Evolutionary conservation across 2,329 filamentous ascomycete genomes (phyloP), one percentile per base, ranked within the genome.

Genomic region (Hypoxylon sp.): DNA sequence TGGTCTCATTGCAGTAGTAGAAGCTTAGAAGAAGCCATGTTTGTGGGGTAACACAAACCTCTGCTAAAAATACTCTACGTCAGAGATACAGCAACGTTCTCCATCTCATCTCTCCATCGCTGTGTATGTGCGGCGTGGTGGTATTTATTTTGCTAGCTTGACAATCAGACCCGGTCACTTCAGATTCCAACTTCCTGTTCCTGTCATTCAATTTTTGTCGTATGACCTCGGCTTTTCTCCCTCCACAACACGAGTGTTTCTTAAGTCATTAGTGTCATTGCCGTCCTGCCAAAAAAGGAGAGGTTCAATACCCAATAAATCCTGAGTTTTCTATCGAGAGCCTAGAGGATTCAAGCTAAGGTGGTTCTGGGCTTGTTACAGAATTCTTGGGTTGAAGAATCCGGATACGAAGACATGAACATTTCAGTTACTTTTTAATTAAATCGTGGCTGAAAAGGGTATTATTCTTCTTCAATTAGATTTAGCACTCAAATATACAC

Each of bases 181-280:
- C 9, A 16, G 9, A 36, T 13, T 17, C 36, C 9, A 51, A 16
- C 40, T 41, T 51, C 48, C 48, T 31, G 9, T 46, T 45, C 19
- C 19, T 19, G 12, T 30, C 8, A 15, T 32, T 3, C n/a, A 31
- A 12, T 21, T 19, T 9, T 2, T 21, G 21, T 38, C 31, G 21
- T 44, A 44, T 26, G 23, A 43, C 20, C 13, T 37, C 29, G n/a
- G 25, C 7, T 17, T 16, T 13, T 20, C 13, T 21, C 12, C 15
- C 7, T 29, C 13, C 4, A 27, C 5, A 27, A 32, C 23, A 46
- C 32, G 23, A 46, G 27, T 15, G n/a, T n/a, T n/a, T n/a, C n/a
- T n/a, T n/a, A n/a, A n/a, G n/a, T n/a, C 19, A n/a, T 41, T 29
- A 9, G 9, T 30, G 26, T 49, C 40, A 16, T 42, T 20, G 38